A percentile compares a stretch with the other conserved stretches of the same genome.
These are phyloP conservation scores for Fallopia convolvulus DNA, from an alignment of 148 eudicot genomes.

Conservation along the genomic window DNA sequence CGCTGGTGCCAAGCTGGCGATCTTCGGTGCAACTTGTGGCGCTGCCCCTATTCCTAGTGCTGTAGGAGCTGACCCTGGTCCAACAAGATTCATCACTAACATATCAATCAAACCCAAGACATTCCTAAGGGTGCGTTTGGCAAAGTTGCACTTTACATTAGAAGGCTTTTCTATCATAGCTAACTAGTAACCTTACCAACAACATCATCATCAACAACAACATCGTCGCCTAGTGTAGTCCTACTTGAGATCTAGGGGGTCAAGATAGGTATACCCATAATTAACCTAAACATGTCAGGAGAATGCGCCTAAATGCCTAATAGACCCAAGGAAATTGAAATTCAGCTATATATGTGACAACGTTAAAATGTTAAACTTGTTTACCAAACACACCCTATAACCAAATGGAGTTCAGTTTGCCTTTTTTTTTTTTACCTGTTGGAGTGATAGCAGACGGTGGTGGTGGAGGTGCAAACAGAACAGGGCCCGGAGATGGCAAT, in stretches of 20 bases:
- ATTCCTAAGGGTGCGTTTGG: background rate
- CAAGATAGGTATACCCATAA: too few relatives aligned
- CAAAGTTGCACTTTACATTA: background rate
- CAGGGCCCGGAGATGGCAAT: conserved; percentile 6
- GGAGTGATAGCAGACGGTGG: conserved; percentile 2
- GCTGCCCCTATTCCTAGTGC: background rate
- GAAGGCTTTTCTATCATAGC: background rate
- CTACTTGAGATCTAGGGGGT: too few relatives aligned
- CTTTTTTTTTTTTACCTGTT: background rate
- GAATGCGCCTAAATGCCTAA: too few relatives aligned
- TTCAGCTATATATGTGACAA: too few relatives aligned
- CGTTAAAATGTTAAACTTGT: too few relatives aligned
- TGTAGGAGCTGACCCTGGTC: background rate
- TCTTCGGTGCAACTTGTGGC: background rate
- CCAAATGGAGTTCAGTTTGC: background rate
- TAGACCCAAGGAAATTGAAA: too few relatives aligned
- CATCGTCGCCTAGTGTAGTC: too few relatives aligned
- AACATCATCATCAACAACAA: too few relatives aligned
- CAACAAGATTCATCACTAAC: background rate
- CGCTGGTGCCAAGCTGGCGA: background rate
- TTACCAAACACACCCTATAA: background rate
- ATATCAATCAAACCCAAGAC: background rate
- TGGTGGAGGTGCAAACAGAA: conserved; percentile 9
- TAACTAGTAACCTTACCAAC: too few relatives aligned
- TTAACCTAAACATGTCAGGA: too few relatives aligned